Percentiles rank a stretch among this genome's conserved stretches.
These are phyloP conservation scores for Citrus hindsii DNA, from an alignment of 345 rosid species.

Conservation along the genomic window DNA sequence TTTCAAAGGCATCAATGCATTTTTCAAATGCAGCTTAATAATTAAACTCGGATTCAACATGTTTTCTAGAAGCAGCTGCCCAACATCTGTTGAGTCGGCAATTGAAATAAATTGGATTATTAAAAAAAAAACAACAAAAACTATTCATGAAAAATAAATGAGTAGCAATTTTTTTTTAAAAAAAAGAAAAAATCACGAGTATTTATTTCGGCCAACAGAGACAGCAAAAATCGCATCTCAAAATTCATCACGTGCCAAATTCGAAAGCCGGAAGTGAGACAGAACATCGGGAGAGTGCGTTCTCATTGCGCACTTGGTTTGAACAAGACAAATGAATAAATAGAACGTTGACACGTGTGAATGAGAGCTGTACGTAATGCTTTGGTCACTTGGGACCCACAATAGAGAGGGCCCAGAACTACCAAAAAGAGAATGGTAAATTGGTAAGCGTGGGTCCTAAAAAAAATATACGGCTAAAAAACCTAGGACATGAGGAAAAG, in stretches of 20 bases:
- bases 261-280: not conserved
- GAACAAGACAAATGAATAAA: not conserved
- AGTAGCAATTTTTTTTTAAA: too few relatives aligned
- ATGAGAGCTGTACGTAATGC: not conserved
- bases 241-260: not conserved
- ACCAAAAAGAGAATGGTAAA: not conserved
- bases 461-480: too few relatives aligned
- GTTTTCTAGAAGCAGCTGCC: not conserved
- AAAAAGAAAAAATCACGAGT: too few relatives aligned
- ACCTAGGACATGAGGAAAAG: too few relatives aligned
- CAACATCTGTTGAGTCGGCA: conserved; percentile 2
- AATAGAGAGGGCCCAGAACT: not conserved
- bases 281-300: not conserved
- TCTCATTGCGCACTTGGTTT: conserved; percentile 14
- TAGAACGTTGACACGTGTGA: not conserved
- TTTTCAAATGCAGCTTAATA: too few relatives aligned
- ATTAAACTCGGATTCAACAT: too few relatives aligned
- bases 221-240: too few relatives aligned
- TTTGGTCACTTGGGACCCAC: not conserved
- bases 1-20: not conserved
- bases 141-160: not conserved
- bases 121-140: not conserved
- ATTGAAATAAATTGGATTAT: not conserved
- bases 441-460: too few relatives aligned
- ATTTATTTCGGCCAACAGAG: too few relatives aligned